A percentile compares a stretch with the other conserved stretches of the same genome.
Evolutionary conservation across 257 asterid species (phyloP).

Genomic region (Cordia subcordata): DNA sequence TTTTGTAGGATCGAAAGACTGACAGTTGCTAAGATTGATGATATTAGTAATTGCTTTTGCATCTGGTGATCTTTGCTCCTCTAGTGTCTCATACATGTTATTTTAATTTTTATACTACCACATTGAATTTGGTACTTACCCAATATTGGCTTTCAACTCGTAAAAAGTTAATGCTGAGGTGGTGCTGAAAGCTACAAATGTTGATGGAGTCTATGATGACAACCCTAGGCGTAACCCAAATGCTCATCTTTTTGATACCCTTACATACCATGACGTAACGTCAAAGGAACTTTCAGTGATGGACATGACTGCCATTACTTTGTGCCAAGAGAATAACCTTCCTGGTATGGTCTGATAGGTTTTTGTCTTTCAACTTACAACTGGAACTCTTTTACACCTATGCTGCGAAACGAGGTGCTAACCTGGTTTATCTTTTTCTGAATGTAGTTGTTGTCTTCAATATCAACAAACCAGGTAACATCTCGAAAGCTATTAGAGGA

Average conservation of each 20-base stretch:
- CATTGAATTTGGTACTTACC: constrained; percentile 1
- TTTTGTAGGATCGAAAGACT: neutral
- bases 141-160: constrained; percentile 1
- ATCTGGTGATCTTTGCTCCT: no score
- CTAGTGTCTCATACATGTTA: no score
- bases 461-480: constrained; percentile 75
- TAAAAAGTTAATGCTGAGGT: constrained; percentile 87
- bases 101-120: neutral
- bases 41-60: no score
- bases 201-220: constrained; percentile 86
- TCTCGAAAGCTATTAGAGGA: constrained; percentile 76
- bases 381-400: neutral
- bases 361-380: no score
- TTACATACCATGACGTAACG: constrained; percentile 76
- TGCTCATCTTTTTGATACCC: constrained; percentile 65
- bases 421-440: constrained; percentile 4
- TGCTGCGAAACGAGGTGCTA: neutral
- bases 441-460: constrained; percentile 85
- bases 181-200: constrained; percentile 93
- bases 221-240: constrained; percentile 68
- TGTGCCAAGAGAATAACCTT: constrained; percentile 95
- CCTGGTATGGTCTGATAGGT: constrained; percentile 52
- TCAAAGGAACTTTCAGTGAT: constrained; percentile 85
- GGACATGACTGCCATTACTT: constrained; percentile 95
- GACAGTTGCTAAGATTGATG: no score